Conservation (phyloP, 306 rosid genomes). For the Medicago ruthenica region DNA sequence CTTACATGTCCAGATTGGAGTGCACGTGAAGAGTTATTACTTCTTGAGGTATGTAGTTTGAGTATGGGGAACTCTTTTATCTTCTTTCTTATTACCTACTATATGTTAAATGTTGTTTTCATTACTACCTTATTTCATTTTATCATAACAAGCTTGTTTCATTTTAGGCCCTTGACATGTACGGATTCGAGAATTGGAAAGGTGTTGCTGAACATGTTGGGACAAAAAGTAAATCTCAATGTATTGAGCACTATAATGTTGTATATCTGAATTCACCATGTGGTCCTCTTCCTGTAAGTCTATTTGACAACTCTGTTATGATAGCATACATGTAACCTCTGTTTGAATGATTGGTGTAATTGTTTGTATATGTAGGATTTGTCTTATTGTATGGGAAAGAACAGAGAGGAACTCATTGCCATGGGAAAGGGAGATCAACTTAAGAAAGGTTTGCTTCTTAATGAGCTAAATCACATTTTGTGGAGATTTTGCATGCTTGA, state of each 20-base stretch:
- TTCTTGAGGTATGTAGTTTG: constrained; percentile 66
- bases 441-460: constrained; percentile 61
- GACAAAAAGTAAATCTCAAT: constrained; percentile 71
- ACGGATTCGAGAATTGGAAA: constrained; percentile 90
- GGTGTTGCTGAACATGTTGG: constrained; percentile 88
- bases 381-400: constrained; percentile 83
- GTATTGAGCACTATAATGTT: constrained; percentile 79
- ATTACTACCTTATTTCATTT: constrained; percentile 18
- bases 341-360: constrained; percentile 40
- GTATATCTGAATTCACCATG: constrained; percentile 78
- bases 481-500: constrained; percentile 21
- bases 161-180: constrained; percentile 79
- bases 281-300: constrained; percentile 85
- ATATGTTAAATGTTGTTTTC: constrained; percentile 24
- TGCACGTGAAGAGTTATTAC: constrained; percentile 83
- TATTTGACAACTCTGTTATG: constrained; percentile 16
- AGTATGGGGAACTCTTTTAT: constrained; percentile 30
- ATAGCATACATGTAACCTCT: constrained; percentile 19
- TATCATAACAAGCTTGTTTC: constrained; percentile 27
- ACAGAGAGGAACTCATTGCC: constrained; percentile 78
- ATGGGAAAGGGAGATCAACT: constrained; percentile 62
- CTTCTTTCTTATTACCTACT: not conserved
- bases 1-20: constrained; percentile 88
- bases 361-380: constrained; percentile 64
- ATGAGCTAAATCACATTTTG: constrained; percentile 26